Evolutionary conservation across 306 rosid species (phyloP).

Genomic region (Lathyrus tuberosus): DNA sequence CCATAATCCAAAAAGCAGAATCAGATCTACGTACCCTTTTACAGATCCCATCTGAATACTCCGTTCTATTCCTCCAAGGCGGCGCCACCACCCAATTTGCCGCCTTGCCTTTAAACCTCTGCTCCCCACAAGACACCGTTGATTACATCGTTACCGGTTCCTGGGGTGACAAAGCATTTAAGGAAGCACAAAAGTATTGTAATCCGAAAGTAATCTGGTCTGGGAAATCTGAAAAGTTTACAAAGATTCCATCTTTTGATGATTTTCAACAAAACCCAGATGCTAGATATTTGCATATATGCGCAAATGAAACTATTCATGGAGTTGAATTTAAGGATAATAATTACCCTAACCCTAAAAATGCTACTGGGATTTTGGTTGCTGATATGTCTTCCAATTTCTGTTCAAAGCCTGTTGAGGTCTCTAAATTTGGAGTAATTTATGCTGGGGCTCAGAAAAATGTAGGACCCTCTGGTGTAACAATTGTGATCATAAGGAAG

Average conservation of each 20-base stretch:
- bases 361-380: constrained; percentile 51
- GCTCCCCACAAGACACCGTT: constrained; percentile 48
- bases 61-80: constrained; percentile 86
- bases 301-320: constrained; percentile 92
- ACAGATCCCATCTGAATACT: constrained; percentile 61
- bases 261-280: constrained; percentile 58
- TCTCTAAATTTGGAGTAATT: constrained; percentile 77
- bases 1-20: constrained; percentile 86
- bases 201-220: constrained; percentile 84
- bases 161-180: constrained; percentile 87
- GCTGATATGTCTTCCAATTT: constrained; percentile 98
- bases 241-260: constrained; percentile 67
- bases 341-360: constrained; percentile 63
- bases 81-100: constrained; percentile 98
- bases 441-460: constrained; percentile 98
- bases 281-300: constrained; percentile 77
- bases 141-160: constrained; percentile 87
- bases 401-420: constrained; percentile 92
- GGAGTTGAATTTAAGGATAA: constrained; percentile 80
- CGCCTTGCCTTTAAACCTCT: constrained; percentile 79
- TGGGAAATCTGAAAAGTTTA: constrained; percentile 83
- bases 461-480: constrained; percentile 96
- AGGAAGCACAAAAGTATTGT: constrained; percentile 82
- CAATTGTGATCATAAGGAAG: constrained; percentile 78
- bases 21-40: constrained; percentile 81